A percentile compares a stretch with the other conserved stretches of the same genome.
Evolutionary conservation across 257 asterid species (phyloP).

Genomic region (Apocynum venetum): DNA sequence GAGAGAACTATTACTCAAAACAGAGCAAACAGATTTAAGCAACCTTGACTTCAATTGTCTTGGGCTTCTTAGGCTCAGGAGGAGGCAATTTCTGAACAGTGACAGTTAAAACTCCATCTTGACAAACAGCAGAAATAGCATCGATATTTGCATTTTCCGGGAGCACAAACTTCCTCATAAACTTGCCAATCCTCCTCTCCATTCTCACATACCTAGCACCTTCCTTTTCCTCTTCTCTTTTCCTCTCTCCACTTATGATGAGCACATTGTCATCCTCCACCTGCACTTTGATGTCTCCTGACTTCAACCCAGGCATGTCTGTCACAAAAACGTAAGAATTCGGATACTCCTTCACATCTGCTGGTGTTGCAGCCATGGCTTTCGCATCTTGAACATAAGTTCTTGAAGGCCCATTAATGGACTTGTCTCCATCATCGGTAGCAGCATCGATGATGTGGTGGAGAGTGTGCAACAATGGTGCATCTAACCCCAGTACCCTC

Average conservation of each 20-base stretch:
- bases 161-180: slow-evolving; percentile 44
- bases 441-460: slow-evolving; percentile 19
- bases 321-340: slow-evolving; percentile 14
- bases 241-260: slow-evolving; percentile 41
- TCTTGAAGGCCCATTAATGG: slow-evolving; percentile 13
- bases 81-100: slow-evolving; percentile 44
- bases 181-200: slow-evolving; percentile 49
- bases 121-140: slow-evolving; percentile 35
- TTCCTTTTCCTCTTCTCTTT: slow-evolving; percentile 38
- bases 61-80: slow-evolving; percentile 47
- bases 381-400: slow-evolving; percentile 24
- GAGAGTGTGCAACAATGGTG: slow-evolving; percentile 22
- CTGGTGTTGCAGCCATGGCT: slow-evolving; percentile 27
- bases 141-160: slow-evolving; percentile 40
- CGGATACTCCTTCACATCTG: slow-evolving; percentile 24
- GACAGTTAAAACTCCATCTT: slow-evolving; percentile 46
- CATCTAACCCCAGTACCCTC: slow-evolving; percentile 9
- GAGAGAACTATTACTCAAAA: neutral
- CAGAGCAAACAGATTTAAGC: neutral
- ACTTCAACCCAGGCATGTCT: slow-evolving; percentile 32
- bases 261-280: slow-evolving; percentile 34
- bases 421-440: slow-evolving; percentile 15
- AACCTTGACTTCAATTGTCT: slow-evolving; percentile 4
- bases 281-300: slow-evolving; percentile 25
- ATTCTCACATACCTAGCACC: slow-evolving; percentile 34